Evolutionary conservation across 2,329 filamentous ascomycete genomes (phyloP), one percentile per base, ranked within the genome.

Genomic region (Colletotrichum neosansevieriae): DNA sequence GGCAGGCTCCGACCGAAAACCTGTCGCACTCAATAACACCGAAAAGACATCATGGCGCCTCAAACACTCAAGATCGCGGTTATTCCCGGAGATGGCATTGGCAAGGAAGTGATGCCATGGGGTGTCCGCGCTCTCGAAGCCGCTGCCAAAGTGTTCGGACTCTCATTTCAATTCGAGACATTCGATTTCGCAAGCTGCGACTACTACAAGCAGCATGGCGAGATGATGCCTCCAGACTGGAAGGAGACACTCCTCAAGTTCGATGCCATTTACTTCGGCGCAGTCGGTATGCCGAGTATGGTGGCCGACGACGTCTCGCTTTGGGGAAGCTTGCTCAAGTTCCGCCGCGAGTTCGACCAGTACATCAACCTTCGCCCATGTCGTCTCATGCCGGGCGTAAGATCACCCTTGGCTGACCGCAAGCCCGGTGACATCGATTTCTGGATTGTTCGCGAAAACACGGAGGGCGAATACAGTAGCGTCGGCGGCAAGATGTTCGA

Each of bases 21-120:
- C 29, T 29, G 29, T 29, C 36, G 29, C 11, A 29, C 21, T 36
- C 17, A 29, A 54, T 36, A 17, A 29, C 19, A 42, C 17, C 21
- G n/a, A 49, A 49, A 12, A 36, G 6, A 6, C 34, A 49, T 9
- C 7, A 63, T 69, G 50, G 17, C 67, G 58, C 21, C 51, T 11
- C 63, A 66, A 9, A 12, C 59, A 15, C 57, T 70, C 29, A 65
- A 65, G 50, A 89, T 91, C 69, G 89, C 89, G n/a, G 85, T 83
- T 34, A 90, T 92, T 62, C 89, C 89, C 0, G 91, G 88, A 7
- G 90, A 92, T 74, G 90, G 90, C 61, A 92, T 92, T 69, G 90
- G 91, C 2, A 85, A 85, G 1, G 91, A 92, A 76, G 90, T 92
- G 11, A 87, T 91, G 76, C 65, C 61, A 21, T 68, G 61, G 65